Base-by-base conservation (phyloP, 257 asterid genomes). In the Jacaranda copaia region DNA sequence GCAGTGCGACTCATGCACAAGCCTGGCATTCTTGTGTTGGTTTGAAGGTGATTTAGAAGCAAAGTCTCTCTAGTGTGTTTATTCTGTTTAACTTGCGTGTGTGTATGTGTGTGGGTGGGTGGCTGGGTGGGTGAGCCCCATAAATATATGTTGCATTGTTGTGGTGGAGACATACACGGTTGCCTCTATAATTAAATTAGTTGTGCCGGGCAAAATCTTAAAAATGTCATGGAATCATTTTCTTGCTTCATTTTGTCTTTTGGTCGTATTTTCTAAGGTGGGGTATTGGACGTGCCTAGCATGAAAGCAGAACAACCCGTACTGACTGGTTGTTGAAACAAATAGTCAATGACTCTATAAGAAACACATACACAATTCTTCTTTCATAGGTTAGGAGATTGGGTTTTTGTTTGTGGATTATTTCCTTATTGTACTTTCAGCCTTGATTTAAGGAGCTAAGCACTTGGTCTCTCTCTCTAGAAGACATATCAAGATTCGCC, bases 211-310 rank as follows among this genome's bases (percentile, higher is more conserved):
- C 32, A 49, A 69, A 58, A 19, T 48, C 32, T 25, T 64, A 52
- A 56, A 16, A 68, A 77, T 64, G 84, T 81, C 84, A 75, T 74
- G 79, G 77, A 64, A 72, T 73, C 77, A 79, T 81, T 80, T 64
- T 81, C 77, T 81, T 79, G 75, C 48, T 40, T 67, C 8, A 39
- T 56, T 74, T 74, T 84, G 86, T 83, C 76, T 76, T 70, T 49
- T 83, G 55, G 51, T 75, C 49, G 35, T 25, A 56, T 75, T 80
- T 85, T 85, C 81, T 38, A 80, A 72, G 79, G 85, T 74, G 79
- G 81, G 82, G 70, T 70, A 48, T 46, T 74, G 62, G 84, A 85
- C 92, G 89, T 91, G 93, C 84, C 62, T 79, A 20, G 74, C 93
- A 87, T 82, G 76, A 84, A 25, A 73, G 76, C 70, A 14, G 67